Evolutionary conservation across 2,329 filamentous ascomycete genomes (phyloP).

Genomic region (Microcyclosporella mali): DNA sequence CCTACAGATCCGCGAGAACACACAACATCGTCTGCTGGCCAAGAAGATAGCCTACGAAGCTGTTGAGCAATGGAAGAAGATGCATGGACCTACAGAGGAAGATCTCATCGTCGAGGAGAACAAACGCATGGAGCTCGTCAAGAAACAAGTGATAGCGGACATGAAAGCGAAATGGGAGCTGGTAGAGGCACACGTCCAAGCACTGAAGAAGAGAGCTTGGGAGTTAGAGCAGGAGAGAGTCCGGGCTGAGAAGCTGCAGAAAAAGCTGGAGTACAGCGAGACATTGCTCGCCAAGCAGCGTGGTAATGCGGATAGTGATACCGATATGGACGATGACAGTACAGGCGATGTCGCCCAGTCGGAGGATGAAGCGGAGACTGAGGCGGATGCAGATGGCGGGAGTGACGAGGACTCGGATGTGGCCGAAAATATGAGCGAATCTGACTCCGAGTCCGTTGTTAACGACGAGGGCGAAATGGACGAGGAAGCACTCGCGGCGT

Average conservation of each 20-base stretch:
- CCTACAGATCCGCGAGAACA: constrained; percentile 72
- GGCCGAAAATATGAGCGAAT: constrained; percentile 23
- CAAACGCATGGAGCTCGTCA: constrained; percentile 58
- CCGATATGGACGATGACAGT: constrained; percentile 25
- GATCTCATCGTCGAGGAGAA: constrained; percentile 74
- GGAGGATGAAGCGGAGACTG: constrained; percentile 34
- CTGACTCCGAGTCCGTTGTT: constrained; percentile 40
- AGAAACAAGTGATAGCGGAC: constrained; percentile 64
- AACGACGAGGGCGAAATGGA: constrained; percentile 50
- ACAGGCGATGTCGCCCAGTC: constrained; percentile 26
- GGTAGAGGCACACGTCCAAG: constrained; percentile 53
- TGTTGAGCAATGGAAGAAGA: constrained; percentile 65
- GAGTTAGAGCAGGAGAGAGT: constrained; percentile 61
- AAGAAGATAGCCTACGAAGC: constrained; percentile 75
- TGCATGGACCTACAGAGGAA: constrained; percentile 69
- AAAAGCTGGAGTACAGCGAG: constrained; percentile 34
- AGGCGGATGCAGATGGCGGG: constrained; percentile 10
- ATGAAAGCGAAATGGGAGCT: constrained; percentile 56
- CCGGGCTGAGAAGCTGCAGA: constrained; percentile 65
- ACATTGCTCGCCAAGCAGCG: constrained; percentile 29
- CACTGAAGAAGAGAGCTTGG: constrained; percentile 50
- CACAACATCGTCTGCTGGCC: constrained; percentile 67
- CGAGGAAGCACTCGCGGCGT: constrained; percentile 39
- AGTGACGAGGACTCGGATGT: constrained; percentile 19
- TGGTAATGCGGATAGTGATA: constrained; percentile 25